phyloP scores from a whole-genome alignment of 179 eudicot genomes.

The Spergularia azorica region DNA sequence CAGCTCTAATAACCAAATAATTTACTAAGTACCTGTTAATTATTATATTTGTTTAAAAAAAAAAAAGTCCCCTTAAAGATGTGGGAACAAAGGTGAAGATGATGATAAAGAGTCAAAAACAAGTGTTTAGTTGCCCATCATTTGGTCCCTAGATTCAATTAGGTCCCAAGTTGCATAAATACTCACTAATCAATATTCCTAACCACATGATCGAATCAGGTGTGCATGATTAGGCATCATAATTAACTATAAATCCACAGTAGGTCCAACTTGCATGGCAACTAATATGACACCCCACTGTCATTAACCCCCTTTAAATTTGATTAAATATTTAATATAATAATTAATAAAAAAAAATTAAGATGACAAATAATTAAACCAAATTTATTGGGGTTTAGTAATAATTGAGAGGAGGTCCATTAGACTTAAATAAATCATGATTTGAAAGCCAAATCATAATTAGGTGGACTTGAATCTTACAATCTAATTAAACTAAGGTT shows the following conservation, averaged over 20 bases:
- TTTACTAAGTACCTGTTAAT: too few species aligned
- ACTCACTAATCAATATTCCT: constrained; percentile 21
- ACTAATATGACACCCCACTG: constrained; percentile 28
- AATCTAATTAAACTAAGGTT: constrained; percentile 15
- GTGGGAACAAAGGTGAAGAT: too few species aligned
- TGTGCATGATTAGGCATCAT: constrained; percentile 5
- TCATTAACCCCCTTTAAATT: background rate
- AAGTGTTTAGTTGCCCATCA: background rate
- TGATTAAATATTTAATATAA: background rate
- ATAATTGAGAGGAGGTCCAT: constrained; percentile 19
- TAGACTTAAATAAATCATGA: background rate
- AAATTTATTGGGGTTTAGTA: constrained; percentile 12
- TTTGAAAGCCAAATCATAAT: constrained; percentile 23
- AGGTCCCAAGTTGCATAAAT: constrained; percentile 23
- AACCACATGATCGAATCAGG: constrained; percentile 28
- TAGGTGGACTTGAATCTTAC: constrained; percentile 32
- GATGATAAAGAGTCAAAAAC: constrained; percentile 17
- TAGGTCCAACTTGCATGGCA: constrained; percentile 28
- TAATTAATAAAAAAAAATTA: background rate
- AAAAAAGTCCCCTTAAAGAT: too few species aligned
- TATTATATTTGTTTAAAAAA: too few species aligned
- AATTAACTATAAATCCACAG: constrained; percentile 9
- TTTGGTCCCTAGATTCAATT: constrained; percentile 27
- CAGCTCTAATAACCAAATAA: too few species aligned
- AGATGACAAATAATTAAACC: constrained; percentile 2